Percentiles rank a stretch among this genome's conserved stretches.
Conservation (phyloP, 2,329 filamentous ascomycete genomes). For the Dactylonectria macrodidyma region DNA sequence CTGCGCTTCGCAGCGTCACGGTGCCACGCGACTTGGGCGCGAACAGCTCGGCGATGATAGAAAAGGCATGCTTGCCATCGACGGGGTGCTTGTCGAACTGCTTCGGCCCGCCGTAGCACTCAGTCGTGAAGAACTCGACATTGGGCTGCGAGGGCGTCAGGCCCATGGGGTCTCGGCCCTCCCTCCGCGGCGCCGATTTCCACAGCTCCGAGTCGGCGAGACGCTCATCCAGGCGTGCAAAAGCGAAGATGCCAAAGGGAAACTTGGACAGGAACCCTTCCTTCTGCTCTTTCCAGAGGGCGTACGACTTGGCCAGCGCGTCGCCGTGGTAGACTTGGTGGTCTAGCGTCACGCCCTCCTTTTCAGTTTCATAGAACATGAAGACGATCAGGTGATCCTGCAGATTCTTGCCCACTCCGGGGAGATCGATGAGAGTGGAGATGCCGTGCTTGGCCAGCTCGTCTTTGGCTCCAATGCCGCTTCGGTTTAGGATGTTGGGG, state of each 20-base stretch:
- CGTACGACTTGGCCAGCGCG: conserved; percentile 64
- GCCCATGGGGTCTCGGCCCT: conserved; percentile 75
- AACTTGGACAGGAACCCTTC: conserved; percentile 72
- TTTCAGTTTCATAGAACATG: conserved; percentile 72
- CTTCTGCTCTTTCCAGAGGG: conserved; percentile 71
- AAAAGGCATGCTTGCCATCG: conserved; percentile 69
- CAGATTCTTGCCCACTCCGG: conserved; percentile 66
- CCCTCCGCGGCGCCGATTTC: conserved; percentile 62
- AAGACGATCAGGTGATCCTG: conserved; percentile 68
- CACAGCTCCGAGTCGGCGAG: conserved; percentile 69
- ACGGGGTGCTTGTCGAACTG: conserved; percentile 68
- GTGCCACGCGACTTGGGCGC: conserved; percentile 69
- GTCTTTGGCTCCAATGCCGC: conserved; percentile 63
- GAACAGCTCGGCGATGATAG: conserved; percentile 71
- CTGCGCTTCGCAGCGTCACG: conserved; percentile 64
- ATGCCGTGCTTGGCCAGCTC: conserved; percentile 61
- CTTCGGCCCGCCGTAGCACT: conserved; percentile 73
- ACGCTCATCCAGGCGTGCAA: conserved; percentile 72
- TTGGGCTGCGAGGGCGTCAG: conserved; percentile 70
- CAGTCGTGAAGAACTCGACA: conserved; percentile 74
- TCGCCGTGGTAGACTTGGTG: conserved; percentile 67
- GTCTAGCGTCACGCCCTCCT: conserved; percentile 68
- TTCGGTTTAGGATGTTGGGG: conserved; percentile 66
- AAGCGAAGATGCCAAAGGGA: conserved; percentile 75
- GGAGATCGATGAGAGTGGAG: conserved; percentile 57